Percentiles rank a stretch among this genome's conserved stretches.
phyloP scores from a whole-genome alignment of 805 yeast species.

The Kluyveromyces wickerhamii region DNA sequence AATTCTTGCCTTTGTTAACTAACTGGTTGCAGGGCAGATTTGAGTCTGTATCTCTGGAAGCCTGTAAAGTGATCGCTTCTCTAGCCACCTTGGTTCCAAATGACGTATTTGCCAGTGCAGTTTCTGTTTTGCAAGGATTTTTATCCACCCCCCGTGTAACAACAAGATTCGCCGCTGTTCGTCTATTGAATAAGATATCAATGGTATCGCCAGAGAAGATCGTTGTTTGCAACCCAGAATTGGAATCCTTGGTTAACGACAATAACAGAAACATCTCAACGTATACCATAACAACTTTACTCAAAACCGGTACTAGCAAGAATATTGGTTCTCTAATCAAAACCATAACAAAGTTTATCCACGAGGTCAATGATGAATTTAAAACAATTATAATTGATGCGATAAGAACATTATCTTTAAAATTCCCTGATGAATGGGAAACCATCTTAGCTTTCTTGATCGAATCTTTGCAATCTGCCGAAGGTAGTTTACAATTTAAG shows the following conservation, averaged over 20 bases:
- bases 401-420: constrained; percentile 80
- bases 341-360: constrained; percentile 82
- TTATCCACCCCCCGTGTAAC: constrained; percentile 84
- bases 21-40: constrained; percentile 71
- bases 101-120: constrained; percentile 62
- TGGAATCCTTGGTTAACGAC: constrained; percentile 82
- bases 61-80: constrained; percentile 50
- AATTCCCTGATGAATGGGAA: constrained; percentile 86
- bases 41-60: constrained; percentile 88
- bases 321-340: constrained; percentile 82
- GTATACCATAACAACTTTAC: constrained; percentile 90
- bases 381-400: constrained; percentile 93
- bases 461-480: constrained; percentile 72
- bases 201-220: constrained; percentile 72
- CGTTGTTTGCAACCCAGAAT: constrained; percentile 71
- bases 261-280: constrained; percentile 89
- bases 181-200: constrained; percentile 81
- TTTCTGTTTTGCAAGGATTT: constrained; percentile 65
- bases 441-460: constrained; percentile 74
- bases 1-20: constrained; percentile 46
- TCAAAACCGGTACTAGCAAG: constrained; percentile 90
- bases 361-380: constrained; percentile 92
- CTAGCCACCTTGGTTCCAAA: constrained; percentile 48
- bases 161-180: constrained; percentile 86
- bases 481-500: constrained; percentile 82